phyloP scores from a whole-genome alignment of 345 rosid species.

The Corchorus olitorius region DNA sequence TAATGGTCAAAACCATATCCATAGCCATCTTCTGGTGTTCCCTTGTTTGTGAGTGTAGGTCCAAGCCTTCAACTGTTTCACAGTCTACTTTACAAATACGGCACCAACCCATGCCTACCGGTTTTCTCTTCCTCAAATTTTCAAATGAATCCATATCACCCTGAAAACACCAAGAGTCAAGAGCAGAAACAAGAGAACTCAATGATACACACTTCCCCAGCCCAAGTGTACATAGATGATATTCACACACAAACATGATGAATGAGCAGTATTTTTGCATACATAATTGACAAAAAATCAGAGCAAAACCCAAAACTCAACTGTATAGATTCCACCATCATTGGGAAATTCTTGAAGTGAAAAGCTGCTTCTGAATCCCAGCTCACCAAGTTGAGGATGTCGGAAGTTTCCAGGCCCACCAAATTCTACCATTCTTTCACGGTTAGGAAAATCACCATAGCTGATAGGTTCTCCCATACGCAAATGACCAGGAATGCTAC shows the following conservation, averaged over 20 bases:
- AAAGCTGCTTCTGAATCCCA: slow-evolving; percentile 63
- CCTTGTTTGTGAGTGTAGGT: slow-evolving; percentile 70
- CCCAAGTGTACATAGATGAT: background rate
- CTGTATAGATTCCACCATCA: slow-evolving; percentile 52
- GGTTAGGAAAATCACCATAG: slow-evolving; percentile 43
- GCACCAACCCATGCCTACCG: slow-evolving; percentile 69
- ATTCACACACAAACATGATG: slow-evolving; percentile 4
- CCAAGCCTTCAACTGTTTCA: slow-evolving; percentile 71
- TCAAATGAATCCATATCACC: slow-evolving; percentile 53
- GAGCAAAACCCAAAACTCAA: slow-evolving; percentile 38
- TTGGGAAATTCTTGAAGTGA: slow-evolving; percentile 41
- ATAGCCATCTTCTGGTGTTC: slow-evolving; percentile 73
- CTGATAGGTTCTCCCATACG: slow-evolving; percentile 35
- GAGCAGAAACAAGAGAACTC: slow-evolving; percentile 6
- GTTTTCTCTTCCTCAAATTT: slow-evolving; percentile 55
- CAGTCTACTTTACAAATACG: slow-evolving; percentile 80
- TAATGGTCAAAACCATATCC: slow-evolving; percentile 63
- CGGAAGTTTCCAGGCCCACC: slow-evolving; percentile 42
- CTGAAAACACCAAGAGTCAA: slow-evolving; percentile 33
- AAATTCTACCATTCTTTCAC: slow-evolving; percentile 44
- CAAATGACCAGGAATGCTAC: slow-evolving; percentile 30
- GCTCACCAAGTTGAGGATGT: slow-evolving; percentile 52
- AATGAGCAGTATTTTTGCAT: slow-evolving; percentile 1
- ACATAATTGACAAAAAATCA: background rate
- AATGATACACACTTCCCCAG: background rate